Base-by-base conservation (phyloP, 805 yeast species). In the Lipomyces orientalis region DNA sequence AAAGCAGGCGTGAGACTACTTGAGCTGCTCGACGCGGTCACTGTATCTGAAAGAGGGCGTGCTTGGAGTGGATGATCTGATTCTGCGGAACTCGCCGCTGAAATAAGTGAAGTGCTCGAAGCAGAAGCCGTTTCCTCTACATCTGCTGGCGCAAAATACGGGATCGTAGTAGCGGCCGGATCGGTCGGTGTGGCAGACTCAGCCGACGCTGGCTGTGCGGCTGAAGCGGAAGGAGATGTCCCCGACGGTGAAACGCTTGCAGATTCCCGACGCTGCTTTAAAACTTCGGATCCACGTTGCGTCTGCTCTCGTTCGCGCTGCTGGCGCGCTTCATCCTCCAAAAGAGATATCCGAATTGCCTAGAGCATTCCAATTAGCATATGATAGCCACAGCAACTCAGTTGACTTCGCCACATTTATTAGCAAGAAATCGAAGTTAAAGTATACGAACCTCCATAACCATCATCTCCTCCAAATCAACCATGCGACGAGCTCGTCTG, bases 401-500 rank as follows among this genome's bases (percentile, higher is more conserved):
- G 9, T 8, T 8, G 10, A 49, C 54, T 14, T 25, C 29, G 1
- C 1, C 54, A 49, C 54, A 19, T 10, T 35, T 22, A 12, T 12
- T 10, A 9, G 9, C 54, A n/a, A 49, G 25, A 49, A n/a, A 12
- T 22, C 55, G 14, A 16, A 25, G n/a, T n/a, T 43, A 43, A 43
- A 43, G n/a, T n/a, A n/a, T 43, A 43, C 55, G 16, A 25, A 52
- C 55, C 75, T 91, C 93, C 73, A 90, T 90, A 60, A 93, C 82
- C 97, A 92, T 90, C 72, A 88, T 81, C 65, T 90, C 90, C 76
- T 93, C 91, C 57, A 87, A 70, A 37, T 85, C 87, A 64, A 74
- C 74, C 60, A 73, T 68, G 51, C 74, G 73, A 35, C 69, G 68
- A 57, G 68, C 67, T 66, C 72, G 69, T 19, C 66, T 64, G 57